Conservation (phyloP, 371 early-diverging fungal genomes). For the Rozella allomycis region DNA sequence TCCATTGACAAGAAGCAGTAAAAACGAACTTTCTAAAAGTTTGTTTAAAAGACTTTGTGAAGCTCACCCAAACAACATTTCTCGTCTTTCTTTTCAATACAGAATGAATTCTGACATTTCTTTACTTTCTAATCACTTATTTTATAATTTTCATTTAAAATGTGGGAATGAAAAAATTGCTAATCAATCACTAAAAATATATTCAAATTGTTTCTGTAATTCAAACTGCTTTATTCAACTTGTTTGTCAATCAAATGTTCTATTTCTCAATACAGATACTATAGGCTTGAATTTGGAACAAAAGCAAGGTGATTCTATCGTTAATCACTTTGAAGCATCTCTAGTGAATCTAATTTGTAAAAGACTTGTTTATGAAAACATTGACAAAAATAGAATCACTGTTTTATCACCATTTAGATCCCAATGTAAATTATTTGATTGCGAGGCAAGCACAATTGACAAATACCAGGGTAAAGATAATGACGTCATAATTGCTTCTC, state of each 20-base stretch:
- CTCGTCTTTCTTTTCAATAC: slow-evolving; percentile 69
- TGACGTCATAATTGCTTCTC: slow-evolving; percentile 59
- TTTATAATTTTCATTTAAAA: slow-evolving; percentile 53
- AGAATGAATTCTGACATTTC: slow-evolving; percentile 90
- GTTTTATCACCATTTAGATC: slow-evolving; percentile 68
- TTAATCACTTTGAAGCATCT: slow-evolving; percentile 44
- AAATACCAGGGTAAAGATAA: slow-evolving; percentile 86
- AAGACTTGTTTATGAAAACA: slow-evolving; percentile 36
- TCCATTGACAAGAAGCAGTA: slow-evolving; percentile 50
- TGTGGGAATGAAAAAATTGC: slow-evolving; percentile 53
- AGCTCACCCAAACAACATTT: slow-evolving; percentile 52
- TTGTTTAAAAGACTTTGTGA: slow-evolving; percentile 60
- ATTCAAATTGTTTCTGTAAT: background rate
- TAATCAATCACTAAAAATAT: slow-evolving; percentile 10
- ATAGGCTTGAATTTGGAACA: too few relatives aligned
- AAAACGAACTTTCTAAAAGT: slow-evolving; percentile 13
- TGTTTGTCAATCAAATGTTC: too few relatives aligned
- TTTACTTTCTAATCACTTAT: slow-evolving; percentile 57
- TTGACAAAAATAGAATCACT: slow-evolving; percentile 39
- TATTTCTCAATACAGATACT: too few relatives aligned
- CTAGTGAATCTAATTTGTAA: slow-evolving; percentile 26
- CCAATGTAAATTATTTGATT: slow-evolving; percentile 43
- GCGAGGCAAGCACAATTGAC: slow-evolving; percentile 37
- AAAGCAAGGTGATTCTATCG: slow-evolving; percentile 23
- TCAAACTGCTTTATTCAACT: too few relatives aligned